Percentiles rank a stretch among this genome's conserved stretches.
Evolutionary conservation across 768 basidiomycete genomes (phyloP).

Genomic region (Lentinus brumalis): DNA sequence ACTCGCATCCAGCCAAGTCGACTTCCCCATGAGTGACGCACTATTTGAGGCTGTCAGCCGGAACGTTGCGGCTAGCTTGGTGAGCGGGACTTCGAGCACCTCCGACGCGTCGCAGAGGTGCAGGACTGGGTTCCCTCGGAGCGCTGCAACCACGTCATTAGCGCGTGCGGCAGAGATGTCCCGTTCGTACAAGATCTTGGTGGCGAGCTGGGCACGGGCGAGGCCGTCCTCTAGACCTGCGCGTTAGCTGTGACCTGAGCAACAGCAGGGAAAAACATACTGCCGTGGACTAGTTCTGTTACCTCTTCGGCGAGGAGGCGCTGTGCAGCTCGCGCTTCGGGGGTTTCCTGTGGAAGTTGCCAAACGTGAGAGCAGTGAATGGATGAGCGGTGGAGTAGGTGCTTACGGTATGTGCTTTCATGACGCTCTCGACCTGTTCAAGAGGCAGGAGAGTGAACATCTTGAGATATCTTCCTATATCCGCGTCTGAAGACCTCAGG

Average conservation of each 20-base stretch:
- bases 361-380: neutral
- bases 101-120: conserved; percentile 51
- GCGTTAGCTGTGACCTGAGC: neutral
- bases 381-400: neutral
- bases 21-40: conserved; percentile 35
- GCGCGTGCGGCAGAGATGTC: conserved; percentile 43
- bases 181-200: conserved; percentile 28
- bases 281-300: conserved; percentile 32
- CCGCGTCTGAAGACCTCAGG: conserved; percentile 75
- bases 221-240: conserved; percentile 22
- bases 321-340: conserved; percentile 29
- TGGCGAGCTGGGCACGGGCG: conserved; percentile 25
- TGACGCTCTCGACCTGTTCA: conserved; percentile 54
- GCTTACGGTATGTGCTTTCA: conserved; percentile 61
- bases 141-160: conserved; percentile 58
- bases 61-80: conserved; percentile 61
- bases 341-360: conserved; percentile 18
- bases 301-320: conserved; percentile 31
- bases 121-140: conserved; percentile 68
- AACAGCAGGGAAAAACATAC: conserved; percentile 18
- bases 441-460: conserved; percentile 78
- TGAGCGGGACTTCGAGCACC: conserved; percentile 53
- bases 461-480: conserved; percentile 77
- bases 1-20: neutral
- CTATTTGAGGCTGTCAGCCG: conserved; percentile 65